Base-by-base conservation (phyloP, 2,329 filamentous ascomycete genomes). In the Zopfia rhizophila region DNA sequence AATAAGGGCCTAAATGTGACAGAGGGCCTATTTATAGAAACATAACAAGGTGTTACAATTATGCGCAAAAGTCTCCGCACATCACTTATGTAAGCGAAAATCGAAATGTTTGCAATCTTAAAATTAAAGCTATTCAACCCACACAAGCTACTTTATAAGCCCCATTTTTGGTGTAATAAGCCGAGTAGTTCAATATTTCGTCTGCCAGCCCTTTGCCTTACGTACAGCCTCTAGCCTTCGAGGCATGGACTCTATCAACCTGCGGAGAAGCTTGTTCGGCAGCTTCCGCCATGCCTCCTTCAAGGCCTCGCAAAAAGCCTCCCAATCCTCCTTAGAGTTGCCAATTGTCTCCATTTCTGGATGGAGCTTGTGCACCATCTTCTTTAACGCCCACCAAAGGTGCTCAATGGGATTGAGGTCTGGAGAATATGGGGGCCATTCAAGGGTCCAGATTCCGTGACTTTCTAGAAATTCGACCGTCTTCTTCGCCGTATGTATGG, bases 331-430 rank as follows among this genome's bases (percentile, higher is more conserved):
- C 25, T 18, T 18, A 14, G 33, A 21, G 12, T 40, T 21, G 21
- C 44, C 39, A 6, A 52, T 45, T 37, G 18, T 31, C 7, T 45
- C 31, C 32, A 52, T 39, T 17, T 52, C 39, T 14, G 39, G 48
- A 13, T 48, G 25, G 7, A 48, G 38, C 30, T 48, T 22, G 40
- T 53, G 25, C 5, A 61, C 27, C 5, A 22, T 24, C 18, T 47
- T 44, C 38, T 59, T 59, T 11, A 63, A 47, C 3, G 31, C 31
- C 28, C 39, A 51, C 58, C 43, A 65, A 5, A 53, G 16, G 46
- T 65, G 48, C 28, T 65, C 39, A 32, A 60, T 59, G 11, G 51
- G 58, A 36, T 62, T 65, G 17, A 62, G 41, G 31, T 63, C 52
- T 2, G 55, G 54, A 14, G 50, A 60, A 36, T 58, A 60, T 5